Percentiles rank a stretch among this genome's conserved stretches.
Evolutionary conservation across 257 asterid genomes (phyloP).

Genomic region (Solanum commersonii): DNA sequence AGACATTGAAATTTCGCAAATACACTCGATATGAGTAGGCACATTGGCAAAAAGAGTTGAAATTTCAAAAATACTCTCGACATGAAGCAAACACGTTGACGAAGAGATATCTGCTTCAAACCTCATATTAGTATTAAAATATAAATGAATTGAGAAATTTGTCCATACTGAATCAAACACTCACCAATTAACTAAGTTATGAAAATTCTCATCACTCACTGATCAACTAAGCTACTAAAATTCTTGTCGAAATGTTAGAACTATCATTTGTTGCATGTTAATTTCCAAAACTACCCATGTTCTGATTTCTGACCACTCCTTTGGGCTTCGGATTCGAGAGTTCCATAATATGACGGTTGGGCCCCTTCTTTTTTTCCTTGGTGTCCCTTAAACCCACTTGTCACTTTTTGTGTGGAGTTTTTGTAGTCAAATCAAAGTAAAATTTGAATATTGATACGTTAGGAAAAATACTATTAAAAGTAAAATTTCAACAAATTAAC

Average conservation of each 20-base stretch:
- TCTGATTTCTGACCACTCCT: background rate
- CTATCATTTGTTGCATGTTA: background rate
- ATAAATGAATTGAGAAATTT: background rate
- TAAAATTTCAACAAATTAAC: background rate
- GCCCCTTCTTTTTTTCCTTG: background rate
- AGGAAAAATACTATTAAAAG: background rate
- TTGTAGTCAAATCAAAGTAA: no score
- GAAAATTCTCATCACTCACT: background rate
- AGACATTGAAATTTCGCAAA: no score
- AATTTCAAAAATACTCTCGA: no score
- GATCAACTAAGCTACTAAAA: background rate
- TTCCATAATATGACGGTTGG: background rate
- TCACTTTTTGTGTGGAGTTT: background rate
- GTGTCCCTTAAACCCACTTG: background rate
- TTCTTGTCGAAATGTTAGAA: fast-evolving
- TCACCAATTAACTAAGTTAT: background rate
- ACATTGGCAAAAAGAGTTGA: background rate
- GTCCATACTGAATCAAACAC: no score
- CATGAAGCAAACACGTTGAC: background rate
- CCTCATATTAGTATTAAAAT: background rate
- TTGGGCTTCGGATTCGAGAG: background rate
- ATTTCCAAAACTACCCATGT: background rate
- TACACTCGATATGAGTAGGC: background rate
- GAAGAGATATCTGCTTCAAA: no score
- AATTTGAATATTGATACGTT: background rate